Conservation (phyloP, 441 rosid genomes). For the Arabidopsis lyrata region DNA sequence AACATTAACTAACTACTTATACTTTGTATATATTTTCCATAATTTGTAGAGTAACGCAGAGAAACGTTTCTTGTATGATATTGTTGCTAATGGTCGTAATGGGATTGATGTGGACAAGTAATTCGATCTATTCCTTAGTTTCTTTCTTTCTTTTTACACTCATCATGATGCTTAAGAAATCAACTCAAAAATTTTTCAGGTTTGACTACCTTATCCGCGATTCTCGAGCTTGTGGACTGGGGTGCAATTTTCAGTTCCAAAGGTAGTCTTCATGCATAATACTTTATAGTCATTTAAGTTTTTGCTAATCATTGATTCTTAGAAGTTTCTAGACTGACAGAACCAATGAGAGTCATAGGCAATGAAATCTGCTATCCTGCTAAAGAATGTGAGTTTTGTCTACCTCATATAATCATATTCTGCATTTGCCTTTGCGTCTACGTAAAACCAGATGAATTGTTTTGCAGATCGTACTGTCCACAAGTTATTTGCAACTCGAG, state of each 20-base stretch:
- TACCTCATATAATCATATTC: constrained; percentile 14
- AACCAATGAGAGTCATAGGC: constrained; percentile 84
- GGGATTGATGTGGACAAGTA: constrained; percentile 98
- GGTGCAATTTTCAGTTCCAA: constrained; percentile 80
- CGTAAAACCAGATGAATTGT: constrained; percentile 31
- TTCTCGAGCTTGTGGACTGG: constrained; percentile 90
- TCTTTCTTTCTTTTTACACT: constrained; percentile 6
- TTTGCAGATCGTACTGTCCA: constrained; percentile 76
- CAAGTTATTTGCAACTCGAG: constrained; percentile 88
- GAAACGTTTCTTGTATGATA: constrained; percentile 86
- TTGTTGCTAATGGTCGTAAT: constrained; percentile 97
- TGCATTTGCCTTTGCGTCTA: constrained; percentile 17
- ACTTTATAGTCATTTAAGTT: constrained; percentile 24
- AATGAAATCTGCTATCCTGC: constrained; percentile 95
- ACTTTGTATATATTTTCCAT: constrained; percentile 29
- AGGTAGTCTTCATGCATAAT: constrained; percentile 59
- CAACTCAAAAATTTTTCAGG: constrained; percentile 52
- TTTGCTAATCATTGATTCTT: constrained; percentile 29
- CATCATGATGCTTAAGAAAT: background rate
- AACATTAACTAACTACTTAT: constrained; percentile 26
- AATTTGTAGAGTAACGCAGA: constrained; percentile 57
- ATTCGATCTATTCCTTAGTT: constrained; percentile 21
- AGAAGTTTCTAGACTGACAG: constrained; percentile 73
- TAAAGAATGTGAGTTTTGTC: constrained; percentile 78
- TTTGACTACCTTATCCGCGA: constrained; percentile 97